Evolutionary conservation across 768 basidiomycete species (phyloP), one percentile per base, ranked within the genome.

Genomic region (Gloeostereum incarnatum): DNA sequence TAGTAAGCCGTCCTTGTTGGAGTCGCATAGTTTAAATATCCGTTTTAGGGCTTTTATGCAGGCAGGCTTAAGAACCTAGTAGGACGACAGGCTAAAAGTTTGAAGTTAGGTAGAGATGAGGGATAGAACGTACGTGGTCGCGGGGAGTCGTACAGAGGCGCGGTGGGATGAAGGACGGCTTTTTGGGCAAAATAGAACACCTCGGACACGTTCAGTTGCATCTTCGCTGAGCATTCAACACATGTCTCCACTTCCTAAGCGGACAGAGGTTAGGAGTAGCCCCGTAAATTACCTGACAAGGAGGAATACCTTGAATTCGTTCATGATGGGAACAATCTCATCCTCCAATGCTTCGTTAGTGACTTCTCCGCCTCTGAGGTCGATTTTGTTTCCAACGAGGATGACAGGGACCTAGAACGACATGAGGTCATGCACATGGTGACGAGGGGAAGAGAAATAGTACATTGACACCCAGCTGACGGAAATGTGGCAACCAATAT

Each of bases 171-270:
- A 8, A 97, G 65, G 22, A 99, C 94, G 9, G 94, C 94, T 55
- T 96, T 97, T 60, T 96, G 93, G 1, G 94, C 94, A 58, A 97
- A 97, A 59, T 94, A 97, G 65, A 98, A 92, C 21, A 98, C 91
- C 59, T 94, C 93, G 11, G 92, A 93, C 41, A 97, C 83, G 57
- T 97, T 97, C 45, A 93, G 58, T 19, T 88, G 82, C 36, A 84
- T 62, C 56, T 85, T 83, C 3, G 92, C 92, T n/a, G 91, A 94
- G 53, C 88, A 90, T 62, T 98, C 94, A 21, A 98, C 87, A 51
- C 93, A 97, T 29, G 94, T 97, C 56, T 97, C 93, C 38, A 97
- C 93, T 74, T 97, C 93, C 94, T 98, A 34, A 41, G 39, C 33
- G n/a, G 40, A 45, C 16, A 41, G 40, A 32, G 35, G 35, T 38